phyloP scores from a whole-genome alignment of 345 rosid genomes.

The Orychophragmus violaceus region DNA sequence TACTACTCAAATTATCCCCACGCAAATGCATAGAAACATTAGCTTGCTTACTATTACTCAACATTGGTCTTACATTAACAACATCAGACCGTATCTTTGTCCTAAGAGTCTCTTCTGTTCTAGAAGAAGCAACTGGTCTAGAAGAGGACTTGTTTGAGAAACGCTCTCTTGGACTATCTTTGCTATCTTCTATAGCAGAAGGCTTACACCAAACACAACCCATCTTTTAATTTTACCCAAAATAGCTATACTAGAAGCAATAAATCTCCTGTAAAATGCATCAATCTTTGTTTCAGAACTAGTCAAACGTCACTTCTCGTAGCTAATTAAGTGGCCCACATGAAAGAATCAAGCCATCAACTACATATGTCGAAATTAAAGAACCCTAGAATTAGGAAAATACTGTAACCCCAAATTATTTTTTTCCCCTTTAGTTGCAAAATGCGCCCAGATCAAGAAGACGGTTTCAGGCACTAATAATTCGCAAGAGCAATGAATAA shows the following conservation, averaged over 20 bases:
- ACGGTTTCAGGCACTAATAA: slow-evolving; percentile 1
- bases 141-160: slow-evolving; percentile 51
- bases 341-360: background rate
- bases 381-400: slow-evolving; percentile 27
- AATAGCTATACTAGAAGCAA: slow-evolving; percentile 30
- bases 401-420: slow-evolving; percentile 5
- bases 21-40: slow-evolving; percentile 55
- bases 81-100: slow-evolving; percentile 47
- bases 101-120: slow-evolving; percentile 65
- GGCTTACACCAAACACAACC: slow-evolving; percentile 86
- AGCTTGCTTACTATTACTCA: slow-evolving; percentile 53
- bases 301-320: background rate
- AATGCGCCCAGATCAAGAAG: slow-evolving; percentile 28
- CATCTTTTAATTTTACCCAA: slow-evolving; percentile 43
- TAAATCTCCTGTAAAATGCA: slow-evolving; percentile 31
- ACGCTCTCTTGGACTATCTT: slow-evolving; percentile 74
- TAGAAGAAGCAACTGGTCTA: slow-evolving; percentile 52
- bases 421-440: background rate
- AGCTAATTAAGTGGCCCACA: slow-evolving; percentile 3
- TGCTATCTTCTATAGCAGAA: slow-evolving; percentile 78
- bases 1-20: slow-evolving; percentile 55
- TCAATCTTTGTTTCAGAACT: background rate
- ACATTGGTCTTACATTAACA: slow-evolving; percentile 52
- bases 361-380: background rate
- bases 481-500: slow-evolving; percentile 5